phyloP scores from a whole-genome alignment of 257 asterid genomes.

The Echites panduratus region DNA sequence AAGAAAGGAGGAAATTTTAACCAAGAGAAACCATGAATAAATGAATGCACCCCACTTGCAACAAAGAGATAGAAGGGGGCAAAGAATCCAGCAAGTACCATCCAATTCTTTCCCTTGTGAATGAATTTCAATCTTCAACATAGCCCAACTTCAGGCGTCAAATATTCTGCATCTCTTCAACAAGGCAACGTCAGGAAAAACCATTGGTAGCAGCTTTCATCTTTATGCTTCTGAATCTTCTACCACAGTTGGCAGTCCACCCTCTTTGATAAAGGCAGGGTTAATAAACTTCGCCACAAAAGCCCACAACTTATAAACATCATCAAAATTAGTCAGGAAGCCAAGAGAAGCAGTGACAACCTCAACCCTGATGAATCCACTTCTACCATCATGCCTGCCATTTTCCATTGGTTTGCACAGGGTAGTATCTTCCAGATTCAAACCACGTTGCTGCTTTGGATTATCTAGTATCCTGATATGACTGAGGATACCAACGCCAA shows the following conservation, averaged over 20 bases:
- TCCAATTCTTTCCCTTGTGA: slow-evolving; percentile 20
- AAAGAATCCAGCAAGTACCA: slow-evolving; percentile 28
- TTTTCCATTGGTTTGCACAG: slow-evolving; percentile 92
- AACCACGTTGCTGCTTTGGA: slow-evolving; percentile 51
- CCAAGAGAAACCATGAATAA: slow-evolving; percentile 50
- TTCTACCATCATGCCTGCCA: slow-evolving; percentile 54
- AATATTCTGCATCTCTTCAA: slow-evolving; percentile 21
- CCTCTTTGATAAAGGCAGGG: slow-evolving; percentile 71
- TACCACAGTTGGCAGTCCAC: slow-evolving; percentile 58
- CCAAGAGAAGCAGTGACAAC: slow-evolving; percentile 97
- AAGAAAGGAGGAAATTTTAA: slow-evolving; percentile 23
- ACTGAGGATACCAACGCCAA: slow-evolving; percentile 87
- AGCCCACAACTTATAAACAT: slow-evolving; percentile 95
- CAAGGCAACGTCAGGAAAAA: slow-evolving; percentile 13
- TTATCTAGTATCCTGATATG: slow-evolving; percentile 66
- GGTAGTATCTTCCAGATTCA: slow-evolving; percentile 65
- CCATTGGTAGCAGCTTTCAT: slow-evolving; percentile 6
- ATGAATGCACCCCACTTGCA: slow-evolving; percentile 43
- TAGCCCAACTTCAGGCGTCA: slow-evolving; percentile 15
- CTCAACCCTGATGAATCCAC: slow-evolving; percentile 85
- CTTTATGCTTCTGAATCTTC: slow-evolving; percentile 62
- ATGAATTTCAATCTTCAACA: slow-evolving; percentile 8
- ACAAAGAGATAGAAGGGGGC: slow-evolving; percentile 40
- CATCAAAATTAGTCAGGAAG: slow-evolving; percentile 79
- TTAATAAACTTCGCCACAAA: slow-evolving; percentile 90